Evolutionary conservation across 805 yeast genomes (phyloP), one percentile per base, ranked within the genome.

Genomic region (Cyberlindnera meyerae): DNA sequence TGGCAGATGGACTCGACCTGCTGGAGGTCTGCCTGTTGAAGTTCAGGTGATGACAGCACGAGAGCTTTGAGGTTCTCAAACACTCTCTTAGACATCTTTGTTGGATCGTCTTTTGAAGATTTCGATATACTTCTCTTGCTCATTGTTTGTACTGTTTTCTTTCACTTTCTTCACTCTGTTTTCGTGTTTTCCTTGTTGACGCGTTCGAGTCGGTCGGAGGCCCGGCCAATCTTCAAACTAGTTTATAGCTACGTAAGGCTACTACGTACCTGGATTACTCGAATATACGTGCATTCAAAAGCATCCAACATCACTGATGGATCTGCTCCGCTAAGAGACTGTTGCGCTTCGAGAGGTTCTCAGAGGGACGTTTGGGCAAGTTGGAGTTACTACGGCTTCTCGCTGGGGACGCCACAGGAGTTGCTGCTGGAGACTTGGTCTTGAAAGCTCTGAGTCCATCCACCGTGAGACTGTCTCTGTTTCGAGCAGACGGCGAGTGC

Each of bases 391-490:
- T 34, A 3, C 42, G 39, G 2, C 12, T 21, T 24, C 37, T 42
- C 22, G 9, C 22, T 26, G 55, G 57, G 1, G 57, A 51, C 5
- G 37, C 14, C 1, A 31, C 8, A 1, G 54, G 54, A 5, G 56
- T 37, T 2, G 51, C 39, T 7, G 14, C 24, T 3, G 58, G 56
- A 4, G 55, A 42, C 29, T 40, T 44, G 2, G 56, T 52, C 33
- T 45, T 53, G 46, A 53, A 53, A 1, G 37, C 37, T 22, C 53
- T 43, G 8, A 53, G 32, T 1, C 52, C 54, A 20, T 43, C 49
- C 5, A 31, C 40, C 2, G 44, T 41, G 6, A 49, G 30, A 27
- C 18, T 27, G 6, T 29, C 15, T 3, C n/a, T 30, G 20, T 28
- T 29, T 7, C 30, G 35, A 2, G 9, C 22, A 20, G 35, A 21